Evolutionary conservation across 2,329 filamentous ascomycete genomes (phyloP).

Genomic region (Corynespora cassiicola): DNA sequence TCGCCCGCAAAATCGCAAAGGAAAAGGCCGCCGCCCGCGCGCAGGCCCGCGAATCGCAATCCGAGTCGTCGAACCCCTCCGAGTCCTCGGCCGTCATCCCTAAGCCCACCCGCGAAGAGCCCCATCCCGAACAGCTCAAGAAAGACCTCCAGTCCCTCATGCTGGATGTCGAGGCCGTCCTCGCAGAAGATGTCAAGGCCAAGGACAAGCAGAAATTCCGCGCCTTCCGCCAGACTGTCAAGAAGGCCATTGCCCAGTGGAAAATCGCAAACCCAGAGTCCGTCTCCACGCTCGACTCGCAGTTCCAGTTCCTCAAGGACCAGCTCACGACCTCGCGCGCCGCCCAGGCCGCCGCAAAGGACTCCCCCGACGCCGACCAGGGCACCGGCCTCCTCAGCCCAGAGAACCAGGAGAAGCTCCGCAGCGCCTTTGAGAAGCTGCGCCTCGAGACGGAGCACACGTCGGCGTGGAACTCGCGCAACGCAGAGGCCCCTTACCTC

Average conservation of each 20-base stretch:
- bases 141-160: conserved; percentile 42
- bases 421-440: conserved; percentile 63
- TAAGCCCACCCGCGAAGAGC: conserved; percentile 26
- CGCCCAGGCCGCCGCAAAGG: conserved; percentile 6
- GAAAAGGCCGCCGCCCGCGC: conserved; percentile 37
- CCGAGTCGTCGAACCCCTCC: conserved; percentile 14
- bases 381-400: conserved; percentile 32
- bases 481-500: conserved; percentile 72
- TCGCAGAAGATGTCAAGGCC: conserved; percentile 65
- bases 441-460: conserved; percentile 78
- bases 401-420: conserved; percentile 66
- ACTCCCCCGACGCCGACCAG: conserved; percentile 12
- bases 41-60: conserved; percentile 27
- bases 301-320: conserved; percentile 55
- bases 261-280: conserved; percentile 49
- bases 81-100: conserved; percentile 3
- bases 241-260: conserved; percentile 66
- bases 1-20: conserved; percentile 35
- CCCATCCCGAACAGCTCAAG: conserved; percentile 38
- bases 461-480: conserved; percentile 59
- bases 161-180: conserved; percentile 64
- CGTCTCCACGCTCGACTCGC: conserved; percentile 51
- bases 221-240: conserved; percentile 71
- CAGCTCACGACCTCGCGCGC: conserved; percentile 24
- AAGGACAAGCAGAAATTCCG: conserved; percentile 80